Conservation (phyloP, 1,284 basidiomycete genomes). For the Rhodotorula sp. region DNA sequence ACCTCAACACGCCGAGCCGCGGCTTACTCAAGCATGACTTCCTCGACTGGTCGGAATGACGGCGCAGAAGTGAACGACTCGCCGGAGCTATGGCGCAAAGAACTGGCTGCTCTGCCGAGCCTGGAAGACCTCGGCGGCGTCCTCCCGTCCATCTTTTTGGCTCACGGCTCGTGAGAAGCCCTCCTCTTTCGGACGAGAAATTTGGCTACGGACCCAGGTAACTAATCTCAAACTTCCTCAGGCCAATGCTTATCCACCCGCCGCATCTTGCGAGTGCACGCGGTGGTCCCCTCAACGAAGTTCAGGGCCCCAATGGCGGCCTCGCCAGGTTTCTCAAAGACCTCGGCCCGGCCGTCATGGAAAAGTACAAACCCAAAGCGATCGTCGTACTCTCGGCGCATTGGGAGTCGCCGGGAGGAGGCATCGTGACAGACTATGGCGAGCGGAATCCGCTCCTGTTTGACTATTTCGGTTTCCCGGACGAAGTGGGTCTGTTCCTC, state of each 20-base stretch:
- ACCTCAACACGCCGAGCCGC: background rate
- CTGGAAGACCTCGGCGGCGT: slow-evolving; percentile 54
- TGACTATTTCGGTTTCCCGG: slow-evolving; percentile 60
- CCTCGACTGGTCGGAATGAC: background rate
- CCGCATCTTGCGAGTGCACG: slow-evolving; percentile 9
- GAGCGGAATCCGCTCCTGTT: slow-evolving; percentile 67
- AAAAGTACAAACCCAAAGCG: slow-evolving; percentile 69
- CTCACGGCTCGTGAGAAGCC: slow-evolving; percentile 55
- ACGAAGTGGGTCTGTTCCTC: slow-evolving; percentile 8
- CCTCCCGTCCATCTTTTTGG: slow-evolving; percentile 72
- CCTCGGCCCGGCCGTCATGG: slow-evolving; percentile 64
- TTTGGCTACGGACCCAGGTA: background rate
- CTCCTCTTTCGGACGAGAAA: background rate
- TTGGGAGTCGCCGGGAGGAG: slow-evolving; percentile 65
- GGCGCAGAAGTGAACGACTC: slow-evolving; percentile 37
- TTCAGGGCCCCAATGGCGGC: slow-evolving; percentile 57
- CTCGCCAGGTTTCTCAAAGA: slow-evolving; percentile 63
- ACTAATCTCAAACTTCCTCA: slow-evolving; percentile 42
- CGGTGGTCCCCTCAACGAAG: slow-evolving; percentile 24
- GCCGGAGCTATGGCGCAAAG: slow-evolving; percentile 57
- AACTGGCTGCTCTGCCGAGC: slow-evolving; percentile 61
- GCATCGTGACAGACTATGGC: slow-evolving; percentile 69
- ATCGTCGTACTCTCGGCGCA: slow-evolving; percentile 77
- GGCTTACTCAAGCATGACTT: background rate
- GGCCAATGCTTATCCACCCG: slow-evolving; percentile 39